Evolutionary conservation across 257 asterid genomes (phyloP).

Genomic region (Ophiorrhiza pumila): DNA sequence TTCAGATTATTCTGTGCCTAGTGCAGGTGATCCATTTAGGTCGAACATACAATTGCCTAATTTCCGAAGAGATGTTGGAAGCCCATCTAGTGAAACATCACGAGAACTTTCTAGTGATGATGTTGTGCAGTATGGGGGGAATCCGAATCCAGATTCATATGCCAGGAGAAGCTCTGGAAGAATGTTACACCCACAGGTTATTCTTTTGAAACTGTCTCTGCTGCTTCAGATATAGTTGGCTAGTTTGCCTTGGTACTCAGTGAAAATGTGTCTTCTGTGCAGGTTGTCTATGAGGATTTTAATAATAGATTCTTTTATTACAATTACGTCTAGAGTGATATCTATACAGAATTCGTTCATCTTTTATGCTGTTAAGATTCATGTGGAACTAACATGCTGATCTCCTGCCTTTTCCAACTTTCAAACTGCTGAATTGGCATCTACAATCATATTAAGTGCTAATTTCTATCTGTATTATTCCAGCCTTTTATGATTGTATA

Average conservation of each 20-base stretch:
- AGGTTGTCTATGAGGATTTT: not conserved
- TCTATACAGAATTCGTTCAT: not conserved
- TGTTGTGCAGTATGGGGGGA: conserved; percentile 24
- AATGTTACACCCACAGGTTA: conserved; percentile 51
- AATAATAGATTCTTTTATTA: not conserved
- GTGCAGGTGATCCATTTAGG: conserved; percentile 60
- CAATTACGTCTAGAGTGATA: not conserved
- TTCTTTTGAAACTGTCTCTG: conserved; percentile 14
- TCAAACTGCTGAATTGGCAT: not conserved
- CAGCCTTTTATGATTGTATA: not conserved
- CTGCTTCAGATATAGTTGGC: not conserved
- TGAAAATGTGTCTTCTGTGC: not conserved
- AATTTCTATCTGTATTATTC: not conserved
- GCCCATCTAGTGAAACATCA: conserved; percentile 62
- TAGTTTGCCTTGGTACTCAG: not conserved
- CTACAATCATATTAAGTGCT: not conserved
- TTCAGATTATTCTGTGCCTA: conserved; percentile 58
- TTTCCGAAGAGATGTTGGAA: conserved; percentile 54
- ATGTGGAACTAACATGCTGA: not conserved
- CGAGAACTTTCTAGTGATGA: conserved; percentile 46
- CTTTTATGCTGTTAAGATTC: not conserved
- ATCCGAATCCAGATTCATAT: conserved; percentile 3
- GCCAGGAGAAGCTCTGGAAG: conserved; percentile 30
- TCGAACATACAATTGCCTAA: conserved; percentile 45
- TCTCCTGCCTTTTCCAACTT: not conserved